Evolutionary conservation across 2,329 filamentous ascomycete species (phyloP), one percentile per base, ranked within the genome.

Genomic region (Thelonectria rubi): DNA sequence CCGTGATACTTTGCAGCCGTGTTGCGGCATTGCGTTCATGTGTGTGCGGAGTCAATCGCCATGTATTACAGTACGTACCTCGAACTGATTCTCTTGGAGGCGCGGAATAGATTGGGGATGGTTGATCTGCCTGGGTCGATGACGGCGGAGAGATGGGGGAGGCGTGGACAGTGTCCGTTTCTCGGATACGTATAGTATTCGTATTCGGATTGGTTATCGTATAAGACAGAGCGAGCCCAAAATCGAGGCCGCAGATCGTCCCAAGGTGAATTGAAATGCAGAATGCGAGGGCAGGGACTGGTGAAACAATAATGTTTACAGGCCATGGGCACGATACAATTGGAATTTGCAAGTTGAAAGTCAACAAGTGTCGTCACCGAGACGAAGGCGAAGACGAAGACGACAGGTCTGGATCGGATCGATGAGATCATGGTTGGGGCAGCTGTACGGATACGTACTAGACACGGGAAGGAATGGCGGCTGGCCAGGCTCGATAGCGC

Each of bases 141-240:
- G 52, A 58, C 54, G 26, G 34, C 51, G 39, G 40, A 24, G 18
- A 51, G 52, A 55, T 32, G 17, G 58, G 24, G 32, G 34, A 30
- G 37, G 39, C 5, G 39, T 57, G 46, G 46, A 49, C 32, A 32
- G 42, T 54, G 47, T 48, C 39, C 54, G 40, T 39, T 20, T 26
- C 21, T 18, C 12, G 37, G 47, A 37, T 15, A 37, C 34, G 49
- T 45, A 50, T 54, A 50, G 65, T 69, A 67, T 69, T 70, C 63
- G 69, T 70, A 69, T 71, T 71, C 69, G 69, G 57, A 26, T 54
- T 50, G 6, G 14, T 12, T 12, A 37, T 14, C n/a, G 30, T 17
- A 17, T n/a, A 15, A 11, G 18, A 17, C 37, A n/a, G 32, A 20
- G 18, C 30, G 34, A 49, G 32, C 32, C 30, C 37, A n/a, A 53